Percentiles rank a stretch among this genome's conserved stretches.
Evolutionary conservation across 208 protist species (phyloP).

Genomic region (Trypanosoma brucei): DNA sequence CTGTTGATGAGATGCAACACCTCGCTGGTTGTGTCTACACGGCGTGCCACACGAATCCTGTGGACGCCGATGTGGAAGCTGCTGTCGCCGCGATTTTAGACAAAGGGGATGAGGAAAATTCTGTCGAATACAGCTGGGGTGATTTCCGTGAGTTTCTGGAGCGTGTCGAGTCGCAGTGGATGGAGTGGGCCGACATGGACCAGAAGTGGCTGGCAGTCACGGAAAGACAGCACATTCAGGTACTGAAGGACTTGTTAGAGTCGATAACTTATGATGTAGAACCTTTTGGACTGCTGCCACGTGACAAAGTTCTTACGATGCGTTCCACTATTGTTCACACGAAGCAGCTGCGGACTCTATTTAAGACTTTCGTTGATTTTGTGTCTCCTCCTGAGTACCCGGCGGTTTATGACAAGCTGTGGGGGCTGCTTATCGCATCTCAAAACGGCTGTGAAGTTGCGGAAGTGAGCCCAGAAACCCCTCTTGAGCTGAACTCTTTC

Average conservation of each 20-base stretch:
- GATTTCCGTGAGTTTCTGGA: conserved; percentile 50
- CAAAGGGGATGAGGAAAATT: conserved; percentile 10
- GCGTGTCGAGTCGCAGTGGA: conserved; percentile 36
- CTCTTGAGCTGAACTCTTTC: conserved; percentile 42
- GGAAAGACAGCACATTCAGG: conserved; percentile 25
- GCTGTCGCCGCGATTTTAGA: conserved; percentile 34
- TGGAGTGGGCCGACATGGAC: conserved; percentile 32
- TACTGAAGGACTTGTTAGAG: conserved; percentile 49
- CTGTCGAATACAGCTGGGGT: conserved; percentile 27
- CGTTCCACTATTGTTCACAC: conserved; percentile 30
- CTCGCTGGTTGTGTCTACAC: conserved; percentile 60
- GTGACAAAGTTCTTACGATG: conserved; percentile 42
- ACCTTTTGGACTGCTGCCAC: conserved; percentile 49
- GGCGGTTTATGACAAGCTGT: conserved; percentile 54
- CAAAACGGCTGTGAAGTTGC: not conserved
- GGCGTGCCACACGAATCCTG: conserved; percentile 61
- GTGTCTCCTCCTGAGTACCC: conserved; percentile 28
- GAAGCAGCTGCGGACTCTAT: conserved; percentile 31
- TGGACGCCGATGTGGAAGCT: conserved; percentile 31
- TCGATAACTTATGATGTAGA: conserved; percentile 72
- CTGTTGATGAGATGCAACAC: conserved; percentile 44
- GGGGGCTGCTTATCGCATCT: conserved; percentile 12
- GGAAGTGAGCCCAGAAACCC: conserved; percentile 4
- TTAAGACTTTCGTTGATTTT: conserved; percentile 55
- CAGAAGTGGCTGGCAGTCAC: conserved; percentile 19